A percentile compares a stretch with the other conserved stretches of the same genome.
Evolutionary conservation across 1,284 basidiomycete genomes (phyloP).

Genomic region (Naganishia sp.): DNA sequence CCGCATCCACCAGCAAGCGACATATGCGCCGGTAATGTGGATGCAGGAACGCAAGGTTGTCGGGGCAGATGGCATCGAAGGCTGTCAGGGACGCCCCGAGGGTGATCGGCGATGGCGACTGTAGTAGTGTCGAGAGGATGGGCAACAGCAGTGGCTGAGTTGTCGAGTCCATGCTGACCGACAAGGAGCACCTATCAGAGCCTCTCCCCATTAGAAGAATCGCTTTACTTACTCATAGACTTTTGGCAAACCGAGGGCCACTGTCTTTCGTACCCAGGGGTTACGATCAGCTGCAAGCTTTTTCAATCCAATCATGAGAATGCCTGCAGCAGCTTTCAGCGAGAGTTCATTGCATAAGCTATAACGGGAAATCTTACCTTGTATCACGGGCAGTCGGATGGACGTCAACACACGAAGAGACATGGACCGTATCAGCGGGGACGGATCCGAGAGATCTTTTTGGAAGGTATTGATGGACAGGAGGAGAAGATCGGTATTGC

Average conservation of each 20-base stretch:
- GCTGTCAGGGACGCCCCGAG: slow-evolving; percentile 83
- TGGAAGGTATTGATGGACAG: slow-evolving; percentile 99
- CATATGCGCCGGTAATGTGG: slow-evolving; percentile 84
- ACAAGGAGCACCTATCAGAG: neutral
- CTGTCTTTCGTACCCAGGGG: slow-evolving; percentile 89
- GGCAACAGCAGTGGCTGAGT: slow-evolving; percentile 72
- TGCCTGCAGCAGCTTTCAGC: slow-evolving; percentile 49
- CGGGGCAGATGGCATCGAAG: slow-evolving; percentile 79
- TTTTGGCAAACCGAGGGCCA: slow-evolving; percentile 85
- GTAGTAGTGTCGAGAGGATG: slow-evolving; percentile 72
- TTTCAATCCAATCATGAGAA: slow-evolving; percentile 85
- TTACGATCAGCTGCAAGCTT: slow-evolving; percentile 87
- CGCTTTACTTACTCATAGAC: slow-evolving; percentile 67
- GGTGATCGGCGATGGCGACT: slow-evolving; percentile 81
- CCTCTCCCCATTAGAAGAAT: neutral
- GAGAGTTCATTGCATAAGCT: neutral
- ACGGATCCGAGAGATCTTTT: slow-evolving; percentile 88
- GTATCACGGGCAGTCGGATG: slow-evolving; percentile 82
- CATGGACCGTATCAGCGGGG: slow-evolving; percentile 91
- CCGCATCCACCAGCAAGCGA: slow-evolving; percentile 79
- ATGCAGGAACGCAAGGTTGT: slow-evolving; percentile 82
- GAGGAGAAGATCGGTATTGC: slow-evolving; percentile 90
- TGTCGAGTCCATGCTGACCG: slow-evolving; percentile 67
- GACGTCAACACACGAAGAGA: slow-evolving; percentile 89
- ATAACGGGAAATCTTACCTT: slow-evolving; percentile 53